phyloP scores from a whole-genome alignment of 257 asterid genomes.

The Rauvolfia tetraphylla region DNA sequence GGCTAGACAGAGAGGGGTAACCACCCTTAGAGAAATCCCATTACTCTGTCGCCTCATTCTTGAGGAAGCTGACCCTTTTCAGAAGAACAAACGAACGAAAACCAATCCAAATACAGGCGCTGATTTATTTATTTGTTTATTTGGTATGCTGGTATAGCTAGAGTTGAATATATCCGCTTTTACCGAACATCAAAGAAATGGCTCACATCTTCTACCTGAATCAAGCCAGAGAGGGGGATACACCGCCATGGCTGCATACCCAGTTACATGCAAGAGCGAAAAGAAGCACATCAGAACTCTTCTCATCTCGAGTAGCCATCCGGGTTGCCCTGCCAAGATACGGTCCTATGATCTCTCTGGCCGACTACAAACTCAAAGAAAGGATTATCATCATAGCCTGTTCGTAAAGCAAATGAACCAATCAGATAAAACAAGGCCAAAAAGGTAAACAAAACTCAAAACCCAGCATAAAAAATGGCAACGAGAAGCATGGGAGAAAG shows the following conservation, averaged over 20 bases:
- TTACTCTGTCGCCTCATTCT: conserved; percentile 11
- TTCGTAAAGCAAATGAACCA: no score
- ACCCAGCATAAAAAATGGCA: not conserved
- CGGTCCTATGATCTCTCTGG: not conserved
- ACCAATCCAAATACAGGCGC: not conserved
- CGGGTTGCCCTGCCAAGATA: not conserved
- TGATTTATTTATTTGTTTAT: no score
- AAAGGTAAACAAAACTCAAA: no score
- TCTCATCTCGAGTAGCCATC: not conserved
- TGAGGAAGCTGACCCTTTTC: not conserved
- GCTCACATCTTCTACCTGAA: not conserved
- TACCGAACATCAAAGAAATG: not conserved
- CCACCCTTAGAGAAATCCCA: conserved; percentile 37
- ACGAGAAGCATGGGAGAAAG: not conserved
- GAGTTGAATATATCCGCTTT: not conserved
- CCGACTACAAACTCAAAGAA: not conserved
- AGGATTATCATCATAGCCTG: not conserved
- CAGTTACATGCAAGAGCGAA: not conserved
- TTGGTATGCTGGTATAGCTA: no score
- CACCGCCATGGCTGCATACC: not conserved
- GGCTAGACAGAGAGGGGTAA: conserved; percentile 45
- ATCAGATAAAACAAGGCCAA: no score
- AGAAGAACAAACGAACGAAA: not conserved
- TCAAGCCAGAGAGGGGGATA: not conserved
- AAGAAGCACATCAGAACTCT: not conserved